These are phyloP conservation scores for Candida sphagnicola DNA, from an alignment of 805 yeast species.

Conservation along the genomic window DNA sequence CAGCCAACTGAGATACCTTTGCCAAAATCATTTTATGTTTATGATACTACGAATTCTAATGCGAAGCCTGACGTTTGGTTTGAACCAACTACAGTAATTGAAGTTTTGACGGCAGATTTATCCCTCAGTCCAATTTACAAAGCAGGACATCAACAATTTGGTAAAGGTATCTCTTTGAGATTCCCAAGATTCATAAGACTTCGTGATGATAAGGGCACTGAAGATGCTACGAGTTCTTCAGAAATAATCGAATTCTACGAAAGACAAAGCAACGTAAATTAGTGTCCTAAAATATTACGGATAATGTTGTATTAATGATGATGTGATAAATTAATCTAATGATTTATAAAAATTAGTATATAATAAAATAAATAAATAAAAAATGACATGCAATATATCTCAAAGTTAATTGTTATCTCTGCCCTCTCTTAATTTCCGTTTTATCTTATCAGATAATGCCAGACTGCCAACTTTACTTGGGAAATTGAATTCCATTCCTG, in stretches of 20 bases:
- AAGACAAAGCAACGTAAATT: conserved; percentile 51
- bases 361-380: background rate
- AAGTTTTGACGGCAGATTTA: conserved; percentile 86
- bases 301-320: background rate
- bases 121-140: conserved; percentile 86
- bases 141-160: conserved; percentile 70
- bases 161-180: conserved; percentile 81
- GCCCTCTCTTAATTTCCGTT: conserved; percentile 30
- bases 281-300: conserved; percentile 6
- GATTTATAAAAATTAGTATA: no score
- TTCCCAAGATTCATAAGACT: conserved; percentile 83
- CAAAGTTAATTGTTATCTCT: conserved; percentile 15
- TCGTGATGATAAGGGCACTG: conserved; percentile 81
- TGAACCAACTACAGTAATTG: conserved; percentile 80
- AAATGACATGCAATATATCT: no score
- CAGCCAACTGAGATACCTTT: conserved; percentile 60
- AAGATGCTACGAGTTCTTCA: conserved; percentile 82
- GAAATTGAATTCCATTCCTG: conserved; percentile 33
- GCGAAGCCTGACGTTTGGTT: conserved; percentile 93
- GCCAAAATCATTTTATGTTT: conserved; percentile 68
- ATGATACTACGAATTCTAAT: conserved; percentile 54
- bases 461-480: conserved; percentile 9
- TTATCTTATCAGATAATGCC: conserved; percentile 31
- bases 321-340: background rate
- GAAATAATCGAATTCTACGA: conserved; percentile 83